A percentile compares a stretch with the other conserved stretches of the same genome.
phyloP scores from a whole-genome alignment of 2,329 filamentous ascomycete species.

The Lasiodiplodia sp. region DNA sequence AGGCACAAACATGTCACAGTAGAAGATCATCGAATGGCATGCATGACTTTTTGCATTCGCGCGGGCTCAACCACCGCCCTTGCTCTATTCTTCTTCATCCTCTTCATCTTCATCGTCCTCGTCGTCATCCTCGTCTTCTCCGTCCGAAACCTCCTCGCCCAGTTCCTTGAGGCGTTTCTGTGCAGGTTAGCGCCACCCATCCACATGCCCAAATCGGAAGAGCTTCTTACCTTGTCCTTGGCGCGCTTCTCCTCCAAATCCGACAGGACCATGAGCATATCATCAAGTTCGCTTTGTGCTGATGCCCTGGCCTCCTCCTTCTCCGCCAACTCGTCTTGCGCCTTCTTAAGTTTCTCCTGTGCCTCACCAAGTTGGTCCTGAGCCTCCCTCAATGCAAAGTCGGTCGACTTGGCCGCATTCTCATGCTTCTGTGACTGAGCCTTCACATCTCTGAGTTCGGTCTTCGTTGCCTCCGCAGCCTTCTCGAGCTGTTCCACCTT shows the following conservation, averaged over 20 bases:
- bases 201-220: background rate
- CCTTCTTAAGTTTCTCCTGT: slow-evolving; percentile 40
- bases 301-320: slow-evolving; percentile 48
- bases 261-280: slow-evolving; percentile 56
- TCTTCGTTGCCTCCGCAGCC: slow-evolving; percentile 29
- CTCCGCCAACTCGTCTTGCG: slow-evolving; percentile 39
- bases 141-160: slow-evolving; percentile 52
- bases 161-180: slow-evolving; percentile 57
- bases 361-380: slow-evolving; percentile 31
- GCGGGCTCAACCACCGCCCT: background rate
- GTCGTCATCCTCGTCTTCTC: slow-evolving; percentile 49
- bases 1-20: background rate
- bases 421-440: slow-evolving; percentile 28
- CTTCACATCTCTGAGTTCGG: slow-evolving; percentile 34
- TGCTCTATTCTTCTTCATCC: slow-evolving; percentile 40
- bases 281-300: slow-evolving; percentile 55
- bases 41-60: slow-evolving; percentile 11
- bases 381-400: slow-evolving; percentile 37
- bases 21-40: background rate
- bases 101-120: slow-evolving; percentile 54
- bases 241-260: slow-evolving; percentile 56
- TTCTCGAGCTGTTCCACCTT: slow-evolving; percentile 29
- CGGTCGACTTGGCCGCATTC: slow-evolving; percentile 13
- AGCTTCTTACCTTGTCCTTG: slow-evolving; percentile 46
- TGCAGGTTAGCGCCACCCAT: slow-evolving; percentile 33